Percentiles rank a stretch among this genome's conserved stretches.
Evolutionary conservation across 345 rosid genomes (phyloP).

Genomic region (Hypericum androsaemum): DNA sequence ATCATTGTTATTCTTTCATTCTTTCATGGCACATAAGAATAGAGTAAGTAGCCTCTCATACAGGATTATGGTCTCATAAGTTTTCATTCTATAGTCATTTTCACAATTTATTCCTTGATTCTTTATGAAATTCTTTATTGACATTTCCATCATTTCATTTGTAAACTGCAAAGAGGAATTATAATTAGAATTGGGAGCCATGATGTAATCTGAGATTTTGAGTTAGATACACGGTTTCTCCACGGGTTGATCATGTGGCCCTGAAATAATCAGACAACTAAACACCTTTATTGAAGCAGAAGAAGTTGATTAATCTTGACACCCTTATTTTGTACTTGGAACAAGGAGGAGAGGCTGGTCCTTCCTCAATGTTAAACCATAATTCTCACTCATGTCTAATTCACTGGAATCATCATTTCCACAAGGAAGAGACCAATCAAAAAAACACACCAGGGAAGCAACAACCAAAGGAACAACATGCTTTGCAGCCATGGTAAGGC

Average conservation of each 20-base stretch:
- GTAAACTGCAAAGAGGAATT: too few relatives aligned
- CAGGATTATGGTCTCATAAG: slow-evolving; percentile 12
- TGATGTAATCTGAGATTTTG: too few relatives aligned
- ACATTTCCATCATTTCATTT: background rate
- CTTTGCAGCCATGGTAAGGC: slow-evolving; percentile 18
- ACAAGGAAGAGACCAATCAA: slow-evolving; percentile 19
- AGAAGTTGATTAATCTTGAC: too few relatives aligned
- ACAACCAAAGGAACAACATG: slow-evolving; percentile 13
- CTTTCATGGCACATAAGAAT: slow-evolving; percentile 33
- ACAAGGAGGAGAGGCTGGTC: slow-evolving; percentile 14
- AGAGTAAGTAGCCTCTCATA: too few relatives aligned
- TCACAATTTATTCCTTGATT: slow-evolving; percentile 29
- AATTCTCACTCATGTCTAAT: slow-evolving; percentile 14
- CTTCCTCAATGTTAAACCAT: slow-evolving; percentile 12
- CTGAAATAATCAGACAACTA: too few relatives aligned
- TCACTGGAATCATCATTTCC: slow-evolving; percentile 3
- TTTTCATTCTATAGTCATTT: slow-evolving; percentile 20
- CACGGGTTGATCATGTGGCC: too few relatives aligned
- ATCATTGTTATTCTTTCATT: slow-evolving; percentile 40
- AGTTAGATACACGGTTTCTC: too few relatives aligned
- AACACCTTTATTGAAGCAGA: too few relatives aligned
- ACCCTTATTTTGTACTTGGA: slow-evolving; percentile 5
- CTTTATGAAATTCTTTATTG: slow-evolving; percentile 22
- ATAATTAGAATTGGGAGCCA: too few relatives aligned
- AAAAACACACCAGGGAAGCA: slow-evolving; percentile 15